A percentile compares a stretch with the other conserved stretches of the same genome.
Evolutionary conservation across 345 rosid species (phyloP).

Genomic region (Ceriops zippeliana): DNA sequence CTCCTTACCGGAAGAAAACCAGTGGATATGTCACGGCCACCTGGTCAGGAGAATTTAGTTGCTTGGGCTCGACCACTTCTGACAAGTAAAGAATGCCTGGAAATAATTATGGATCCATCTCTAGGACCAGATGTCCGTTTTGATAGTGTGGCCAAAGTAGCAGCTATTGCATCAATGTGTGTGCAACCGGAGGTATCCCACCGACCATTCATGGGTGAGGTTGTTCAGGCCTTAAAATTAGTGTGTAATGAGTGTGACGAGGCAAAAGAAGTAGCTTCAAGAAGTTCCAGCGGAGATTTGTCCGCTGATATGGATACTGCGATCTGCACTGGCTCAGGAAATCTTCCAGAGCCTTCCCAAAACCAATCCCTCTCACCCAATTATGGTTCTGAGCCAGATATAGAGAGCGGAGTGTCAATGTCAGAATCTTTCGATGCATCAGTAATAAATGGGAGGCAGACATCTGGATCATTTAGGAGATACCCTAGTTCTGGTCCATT

Average conservation of each 20-base stretch:
- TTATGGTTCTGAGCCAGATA: slow-evolving; percentile 55
- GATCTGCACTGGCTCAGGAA: slow-evolving; percentile 46
- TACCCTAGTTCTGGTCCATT: slow-evolving; percentile 72
- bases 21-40: slow-evolving; percentile 83
- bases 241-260: slow-evolving; percentile 85
- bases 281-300: slow-evolving; percentile 44
- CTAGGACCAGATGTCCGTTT: slow-evolving; percentile 61
- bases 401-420: slow-evolving; percentile 56
- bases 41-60: slow-evolving; percentile 90
- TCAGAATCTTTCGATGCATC: slow-evolving; percentile 51
- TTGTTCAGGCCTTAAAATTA: slow-evolving; percentile 91
- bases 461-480: slow-evolving; percentile 48
- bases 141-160: slow-evolving; percentile 81
- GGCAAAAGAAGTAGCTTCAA: slow-evolving; percentile 58
- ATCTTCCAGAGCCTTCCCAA: slow-evolving; percentile 32
- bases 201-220: slow-evolving; percentile 99
- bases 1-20: slow-evolving; percentile 86
- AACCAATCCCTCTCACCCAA: slow-evolving; percentile 31
- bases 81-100: slow-evolving; percentile 71
- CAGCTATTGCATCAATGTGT: slow-evolving; percentile 94
- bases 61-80: slow-evolving; percentile 84
- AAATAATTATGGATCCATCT: slow-evolving; percentile 59
- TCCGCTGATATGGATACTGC: slow-evolving; percentile 45
- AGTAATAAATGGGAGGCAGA: slow-evolving; percentile 33
- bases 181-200: slow-evolving; percentile 94